Conservation (phyloP, 2,329 filamentous ascomycete genomes). For the Exophiala aquamarina region DNA sequence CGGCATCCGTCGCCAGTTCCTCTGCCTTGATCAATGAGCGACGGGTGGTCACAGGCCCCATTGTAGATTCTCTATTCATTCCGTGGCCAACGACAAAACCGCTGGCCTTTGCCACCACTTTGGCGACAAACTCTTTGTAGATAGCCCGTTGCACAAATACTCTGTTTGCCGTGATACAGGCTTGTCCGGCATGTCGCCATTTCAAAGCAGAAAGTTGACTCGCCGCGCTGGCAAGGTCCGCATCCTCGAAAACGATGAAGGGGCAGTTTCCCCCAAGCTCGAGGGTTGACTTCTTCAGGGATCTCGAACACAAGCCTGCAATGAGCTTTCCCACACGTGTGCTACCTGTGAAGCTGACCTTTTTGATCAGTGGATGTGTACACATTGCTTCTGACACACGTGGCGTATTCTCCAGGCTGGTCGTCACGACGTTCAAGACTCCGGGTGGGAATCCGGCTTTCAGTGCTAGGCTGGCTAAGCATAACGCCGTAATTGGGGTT, state of each 20-base stretch:
- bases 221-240: conserved; percentile 53
- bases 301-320: conserved; percentile 58
- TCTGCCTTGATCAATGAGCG: conserved; percentile 56
- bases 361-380: conserved; percentile 59
- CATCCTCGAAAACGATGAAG: conserved; percentile 65
- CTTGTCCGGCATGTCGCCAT: conserved; percentile 45
- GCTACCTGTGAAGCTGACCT: conserved; percentile 59
- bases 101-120: conserved; percentile 53
- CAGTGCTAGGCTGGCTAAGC: conserved; percentile 52
- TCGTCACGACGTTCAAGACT: conserved; percentile 62
- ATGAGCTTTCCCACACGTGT: conserved; percentile 64
- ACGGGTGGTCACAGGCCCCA: conserved; percentile 61
- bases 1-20: conserved; percentile 64
- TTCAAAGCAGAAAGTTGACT: conserved; percentile 42
- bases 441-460: conserved; percentile 60
- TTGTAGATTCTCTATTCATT: conserved; percentile 52
- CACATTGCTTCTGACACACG: conserved; percentile 49
- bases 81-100: conserved; percentile 63
- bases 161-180: conserved; percentile 47
- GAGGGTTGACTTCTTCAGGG: conserved; percentile 63
- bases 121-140: conserved; percentile 54
- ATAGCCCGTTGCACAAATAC: conserved; percentile 45
- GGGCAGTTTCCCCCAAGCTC: conserved; percentile 67
- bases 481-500: conserved; percentile 58
- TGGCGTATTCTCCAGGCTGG: conserved; percentile 41